These are phyloP conservation scores for Gaeumannomyces sp. DNA, from an alignment of 2,329 filamentous ascomycete species.

Conservation along the genomic window DNA sequence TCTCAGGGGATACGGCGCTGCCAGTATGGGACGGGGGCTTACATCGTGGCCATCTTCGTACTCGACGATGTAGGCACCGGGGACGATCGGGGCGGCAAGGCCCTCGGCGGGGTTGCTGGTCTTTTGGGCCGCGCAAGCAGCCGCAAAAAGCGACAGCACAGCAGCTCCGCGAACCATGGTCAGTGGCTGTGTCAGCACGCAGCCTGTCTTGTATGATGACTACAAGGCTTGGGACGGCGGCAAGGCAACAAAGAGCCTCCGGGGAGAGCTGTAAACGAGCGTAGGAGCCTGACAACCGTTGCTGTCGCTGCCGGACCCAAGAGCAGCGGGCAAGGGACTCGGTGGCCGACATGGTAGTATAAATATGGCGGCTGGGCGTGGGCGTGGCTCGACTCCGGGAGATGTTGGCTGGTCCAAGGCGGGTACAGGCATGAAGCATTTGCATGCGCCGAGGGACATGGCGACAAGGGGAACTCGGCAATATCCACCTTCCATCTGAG, in stretches of 20 bases:
- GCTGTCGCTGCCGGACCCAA: not conserved
- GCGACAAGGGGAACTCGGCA: too few relatives aligned
- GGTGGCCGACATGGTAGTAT: not conserved
- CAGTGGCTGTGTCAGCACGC: too few relatives aligned
- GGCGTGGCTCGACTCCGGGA: not conserved
- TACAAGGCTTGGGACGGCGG: not conserved
- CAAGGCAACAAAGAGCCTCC: not conserved
- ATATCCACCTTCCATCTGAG: not conserved
- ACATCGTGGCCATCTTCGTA: slow-evolving; percentile 42
- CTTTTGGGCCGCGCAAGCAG: slow-evolving; percentile 22
- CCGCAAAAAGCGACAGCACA: slow-evolving; percentile 30
- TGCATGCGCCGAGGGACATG: too few relatives aligned
- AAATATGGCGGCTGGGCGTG: not conserved
- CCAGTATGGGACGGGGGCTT: slow-evolving; percentile 14
- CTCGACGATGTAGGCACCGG: slow-evolving; percentile 47
- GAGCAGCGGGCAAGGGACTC: not conserved
- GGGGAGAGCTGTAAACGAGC: not conserved
- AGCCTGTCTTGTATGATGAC: too few relatives aligned
- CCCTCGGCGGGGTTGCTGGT: slow-evolving; percentile 19
- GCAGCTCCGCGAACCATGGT: slow-evolving; percentile 31
- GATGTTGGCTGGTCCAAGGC: too few relatives aligned
- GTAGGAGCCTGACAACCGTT: not conserved
- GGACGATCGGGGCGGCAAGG: slow-evolving; percentile 23
- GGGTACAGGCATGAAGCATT: not conserved
- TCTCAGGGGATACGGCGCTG: not conserved